Conservation (phyloP, 2,329 filamentous ascomycete genomes). For the Xylariomycetidae sp. region DNA sequence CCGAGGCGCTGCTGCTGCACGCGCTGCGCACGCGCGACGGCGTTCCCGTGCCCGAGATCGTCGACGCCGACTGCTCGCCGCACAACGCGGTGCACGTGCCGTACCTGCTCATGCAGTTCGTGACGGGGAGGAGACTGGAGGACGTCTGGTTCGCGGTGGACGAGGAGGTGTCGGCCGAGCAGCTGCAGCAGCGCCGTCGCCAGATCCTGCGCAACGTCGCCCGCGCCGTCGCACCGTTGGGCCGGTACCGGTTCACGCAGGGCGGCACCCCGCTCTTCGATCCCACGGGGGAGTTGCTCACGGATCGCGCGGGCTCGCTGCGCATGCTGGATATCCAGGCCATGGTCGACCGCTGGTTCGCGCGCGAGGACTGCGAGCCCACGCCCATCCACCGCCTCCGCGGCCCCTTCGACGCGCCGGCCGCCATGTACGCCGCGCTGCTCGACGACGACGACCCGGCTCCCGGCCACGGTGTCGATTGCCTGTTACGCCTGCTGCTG, state of each 20-base stretch:
- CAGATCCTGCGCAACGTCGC: slow-evolving; percentile 15
- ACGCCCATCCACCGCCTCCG: slow-evolving; percentile 10
- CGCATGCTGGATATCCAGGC: slow-evolving; percentile 14
- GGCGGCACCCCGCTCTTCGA: slow-evolving; percentile 18
- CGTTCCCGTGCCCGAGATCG: slow-evolving; percentile 17
- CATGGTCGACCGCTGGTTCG: slow-evolving; percentile 19
- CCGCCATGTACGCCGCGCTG: slow-evolving; percentile 12
- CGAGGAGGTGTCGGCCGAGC: background rate
- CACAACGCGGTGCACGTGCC: slow-evolving; percentile 7
- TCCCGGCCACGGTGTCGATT: slow-evolving; percentile 12
- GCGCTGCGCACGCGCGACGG: slow-evolving; percentile 12
- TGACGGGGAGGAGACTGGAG: slow-evolving; percentile 14
- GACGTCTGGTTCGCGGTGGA: slow-evolving; percentile 17
- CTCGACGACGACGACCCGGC: slow-evolving; percentile 12
- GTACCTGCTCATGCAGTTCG: slow-evolving; percentile 11
- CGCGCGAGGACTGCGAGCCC: slow-evolving; percentile 9
- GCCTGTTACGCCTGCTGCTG: slow-evolving; percentile 15
- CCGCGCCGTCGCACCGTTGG: slow-evolving; percentile 14
- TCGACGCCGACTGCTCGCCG: slow-evolving; percentile 14
- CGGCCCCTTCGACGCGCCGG: slow-evolving; percentile 10
- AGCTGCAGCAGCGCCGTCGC: slow-evolving; percentile 2
- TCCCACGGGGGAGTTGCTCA: slow-evolving; percentile 4
- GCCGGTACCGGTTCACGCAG: slow-evolving; percentile 12
- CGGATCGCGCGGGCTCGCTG: slow-evolving; percentile 7
- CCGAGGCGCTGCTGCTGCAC: slow-evolving; percentile 16